Base-by-base conservation (phyloP, 2,329 filamentous ascomycete genomes). In the Scopulariopsis brevicaulis region DNA sequence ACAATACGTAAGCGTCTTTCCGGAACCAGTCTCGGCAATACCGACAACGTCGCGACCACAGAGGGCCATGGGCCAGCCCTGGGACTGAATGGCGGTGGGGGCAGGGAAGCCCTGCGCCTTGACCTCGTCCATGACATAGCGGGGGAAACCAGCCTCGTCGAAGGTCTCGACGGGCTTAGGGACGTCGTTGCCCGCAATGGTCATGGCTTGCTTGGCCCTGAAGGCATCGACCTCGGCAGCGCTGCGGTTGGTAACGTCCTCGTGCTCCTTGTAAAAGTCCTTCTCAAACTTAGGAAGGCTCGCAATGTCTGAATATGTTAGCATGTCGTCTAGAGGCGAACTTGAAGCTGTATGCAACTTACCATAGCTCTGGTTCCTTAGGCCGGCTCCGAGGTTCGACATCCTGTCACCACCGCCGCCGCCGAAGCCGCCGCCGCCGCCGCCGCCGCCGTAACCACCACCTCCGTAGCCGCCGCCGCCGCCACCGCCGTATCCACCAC, bases 1-100 rank as follows among this genome's bases (percentile, higher is more conserved):
- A 76, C 93, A 97, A 79, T 99, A 99, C 57, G 92, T 96, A 64
- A 99, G 82, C 4, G 94, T 99, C 86, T 99, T 99, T 81, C 94
- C 94, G 63, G 94, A 99, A 72, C 94, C 94, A 60, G 94, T 99
- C 81, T 99, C 94, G 67, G 94, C 94, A 77, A 99, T 96, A 85
- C 94, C 94, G 68, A 97, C 93, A 61, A 97, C 93, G 72, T 99
- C 94, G 66, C 94, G 93, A 77, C 94, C 94, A 65, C 93, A 95
- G 56, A 99, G 85, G 69, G 94, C 92, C 94, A 97, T 97, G 62
- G 94, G 94, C 94, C 94, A 97, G 63, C 94, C 94, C 73, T 97
- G 94, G 20, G 93, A 95, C 76, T 99, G 94, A 73, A 99, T 97
- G 63, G 94, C 87, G 50, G 94, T 99, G 46, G 94, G 94, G 58